Percentiles rank a stretch among this genome's conserved stretches.
Conservation (phyloP, 768 basidiomycete genomes). For the Agaricus sinodeliciosus region DNA sequence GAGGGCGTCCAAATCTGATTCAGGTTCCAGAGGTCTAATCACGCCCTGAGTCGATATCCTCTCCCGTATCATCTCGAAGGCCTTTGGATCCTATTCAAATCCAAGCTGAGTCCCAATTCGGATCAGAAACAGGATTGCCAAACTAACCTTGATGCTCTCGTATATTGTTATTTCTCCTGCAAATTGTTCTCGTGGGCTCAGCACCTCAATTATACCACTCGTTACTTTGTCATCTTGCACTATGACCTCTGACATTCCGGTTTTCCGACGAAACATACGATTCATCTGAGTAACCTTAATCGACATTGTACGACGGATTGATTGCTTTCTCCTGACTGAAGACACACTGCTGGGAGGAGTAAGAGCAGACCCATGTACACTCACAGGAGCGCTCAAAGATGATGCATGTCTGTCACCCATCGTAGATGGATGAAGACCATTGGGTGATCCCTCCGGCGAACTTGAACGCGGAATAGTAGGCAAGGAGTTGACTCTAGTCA, state of each 20-base stretch:
- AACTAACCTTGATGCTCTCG: slow-evolving; percentile 35
- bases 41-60: slow-evolving; percentile 77
- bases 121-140: not conserved
- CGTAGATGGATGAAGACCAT: not conserved
- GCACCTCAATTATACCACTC: not conserved
- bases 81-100: slow-evolving; percentile 25
- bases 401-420: not conserved
- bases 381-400: not conserved
- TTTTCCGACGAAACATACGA: slow-evolving; percentile 11
- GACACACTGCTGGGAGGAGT: not conserved
- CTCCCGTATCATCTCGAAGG: slow-evolving; percentile 81
- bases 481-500: not conserved
- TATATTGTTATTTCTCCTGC: slow-evolving; percentile 67
- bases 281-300: slow-evolving; percentile 13
- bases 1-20: slow-evolving; percentile 59
- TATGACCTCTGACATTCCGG: slow-evolving; percentile 4
- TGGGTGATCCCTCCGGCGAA: slow-evolving; percentile 2
- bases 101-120: not conserved
- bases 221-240: not conserved
- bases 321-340: slow-evolving; percentile 10
- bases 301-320: slow-evolving; percentile 20
- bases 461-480: not conserved
- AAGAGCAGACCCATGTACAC: not conserved
- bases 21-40: slow-evolving; percentile 77
- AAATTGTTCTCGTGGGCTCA: slow-evolving; percentile 19